A percentile compares a stretch with the other conserved stretches of the same genome.
Conservation (phyloP, 345 rosid genomes). For the Atalantia buxifolia region DNA sequence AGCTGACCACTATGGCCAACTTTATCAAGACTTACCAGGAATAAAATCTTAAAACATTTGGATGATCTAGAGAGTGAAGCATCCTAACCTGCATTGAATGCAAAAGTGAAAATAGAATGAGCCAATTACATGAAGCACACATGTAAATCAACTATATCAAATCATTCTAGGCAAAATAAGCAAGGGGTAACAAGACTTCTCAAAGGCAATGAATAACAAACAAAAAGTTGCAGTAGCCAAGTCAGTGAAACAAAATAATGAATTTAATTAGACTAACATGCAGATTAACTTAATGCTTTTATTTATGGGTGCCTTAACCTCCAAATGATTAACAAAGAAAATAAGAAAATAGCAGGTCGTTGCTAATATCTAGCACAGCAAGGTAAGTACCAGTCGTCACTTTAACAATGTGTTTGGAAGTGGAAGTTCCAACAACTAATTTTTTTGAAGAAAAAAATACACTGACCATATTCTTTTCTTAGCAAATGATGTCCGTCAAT, state of each 20-base stretch:
- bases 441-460: neutral
- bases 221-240: neutral
- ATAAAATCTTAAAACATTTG: constrained; percentile 74
- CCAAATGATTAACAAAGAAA: neutral
- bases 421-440: neutral
- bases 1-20: neutral
- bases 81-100: constrained; percentile 68
- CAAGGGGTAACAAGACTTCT: neutral
- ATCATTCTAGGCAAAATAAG: neutral
- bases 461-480: neutral
- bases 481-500: neutral
- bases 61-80: constrained; percentile 81
- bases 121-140: neutral
- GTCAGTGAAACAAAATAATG: neutral
- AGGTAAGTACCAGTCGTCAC: no score
- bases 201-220: neutral
- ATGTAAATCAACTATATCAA: neutral
- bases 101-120: neutral
- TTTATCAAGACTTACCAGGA: constrained; percentile 56
- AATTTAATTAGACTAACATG: neutral
- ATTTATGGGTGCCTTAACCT: neutral
- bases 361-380: neutral
- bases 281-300: neutral
- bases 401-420: neutral
- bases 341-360: neutral